Evolutionary conservation across 257 asterid species (phyloP).

Genomic region (Capsicum pubescens): DNA sequence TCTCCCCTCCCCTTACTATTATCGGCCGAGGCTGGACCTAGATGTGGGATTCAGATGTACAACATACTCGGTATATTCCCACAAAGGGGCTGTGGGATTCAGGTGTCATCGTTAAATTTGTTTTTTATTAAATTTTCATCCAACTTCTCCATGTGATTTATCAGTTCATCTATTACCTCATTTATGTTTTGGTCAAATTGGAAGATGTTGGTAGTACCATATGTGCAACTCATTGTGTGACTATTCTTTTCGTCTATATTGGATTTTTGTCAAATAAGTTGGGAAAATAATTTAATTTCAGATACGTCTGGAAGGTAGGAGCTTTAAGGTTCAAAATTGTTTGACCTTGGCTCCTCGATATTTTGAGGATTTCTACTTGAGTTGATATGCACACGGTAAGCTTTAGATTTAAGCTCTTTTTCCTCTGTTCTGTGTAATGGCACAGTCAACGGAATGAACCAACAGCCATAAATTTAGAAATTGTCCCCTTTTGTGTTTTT

Average conservation of each 20-base stretch:
- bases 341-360: no score
- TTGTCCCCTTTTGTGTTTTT: no score
- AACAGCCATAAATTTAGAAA: no score
- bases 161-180: not conserved
- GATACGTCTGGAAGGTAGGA: not conserved
- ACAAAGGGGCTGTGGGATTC: no score
- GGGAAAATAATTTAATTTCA: not conserved
- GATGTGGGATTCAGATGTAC: conserved; percentile 2
- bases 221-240: not conserved
- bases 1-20: not conserved
- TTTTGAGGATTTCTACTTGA: no score
- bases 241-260: not conserved
- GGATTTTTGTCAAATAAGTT: not conserved
- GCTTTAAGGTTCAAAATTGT: not conserved
- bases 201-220: not conserved
- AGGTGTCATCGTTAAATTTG: not conserved
- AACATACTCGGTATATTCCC: no score
- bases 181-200: not conserved
- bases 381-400: no score
- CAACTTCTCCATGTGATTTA: not conserved
- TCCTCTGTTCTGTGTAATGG: no score
- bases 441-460: no score
- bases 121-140: conserved; percentile 15
- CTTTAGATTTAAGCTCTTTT: no score
- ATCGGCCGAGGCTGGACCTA: not conserved